These are phyloP conservation scores for Incumbomyces delicatus DNA, from an alignment of 2,329 filamentous ascomycete species.

Conservation along the genomic window DNA sequence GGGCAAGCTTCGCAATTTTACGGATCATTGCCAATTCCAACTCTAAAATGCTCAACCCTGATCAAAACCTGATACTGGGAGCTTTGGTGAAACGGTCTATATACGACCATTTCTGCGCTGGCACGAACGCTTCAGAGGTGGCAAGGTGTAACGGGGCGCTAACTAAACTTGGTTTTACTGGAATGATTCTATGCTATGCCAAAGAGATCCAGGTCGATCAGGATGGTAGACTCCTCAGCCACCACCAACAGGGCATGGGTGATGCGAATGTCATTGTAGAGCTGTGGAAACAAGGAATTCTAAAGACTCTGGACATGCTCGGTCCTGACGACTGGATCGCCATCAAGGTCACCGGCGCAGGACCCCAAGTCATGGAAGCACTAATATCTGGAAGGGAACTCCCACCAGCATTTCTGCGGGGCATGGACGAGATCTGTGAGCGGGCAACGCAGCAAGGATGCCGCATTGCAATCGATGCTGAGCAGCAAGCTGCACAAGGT, in stretches of 20 bases:
- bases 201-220: constrained; percentile 37
- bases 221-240: constrained; percentile 23
- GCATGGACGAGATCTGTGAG: constrained; percentile 36
- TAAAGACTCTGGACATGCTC: constrained; percentile 45
- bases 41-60: constrained; percentile 36
- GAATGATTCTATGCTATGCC: constrained; percentile 46
- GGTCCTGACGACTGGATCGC: constrained; percentile 42
- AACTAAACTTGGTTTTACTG: constrained; percentile 41
- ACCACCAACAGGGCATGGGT: no score
- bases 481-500: constrained; percentile 43
- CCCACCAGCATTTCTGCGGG: constrained; percentile 31
- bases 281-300: constrained; percentile 35
- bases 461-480: constrained; percentile 44
- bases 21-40: constrained; percentile 35
- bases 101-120: constrained; percentile 51
- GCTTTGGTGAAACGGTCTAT: constrained; percentile 38
- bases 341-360: constrained; percentile 45
- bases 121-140: constrained; percentile 40
- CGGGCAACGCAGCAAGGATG: constrained; percentile 33
- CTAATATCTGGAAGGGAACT: constrained; percentile 32
- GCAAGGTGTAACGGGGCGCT: constrained; percentile 36
- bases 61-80: constrained; percentile 38
- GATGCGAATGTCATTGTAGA: no score
- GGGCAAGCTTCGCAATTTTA: constrained; percentile 23
- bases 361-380: constrained; percentile 27